A percentile compares a stretch with the other conserved stretches of the same genome.
Evolutionary conservation across 495 filamentous ascomycete species (phyloP).

Genomic region (Xylaria telfairii): DNA sequence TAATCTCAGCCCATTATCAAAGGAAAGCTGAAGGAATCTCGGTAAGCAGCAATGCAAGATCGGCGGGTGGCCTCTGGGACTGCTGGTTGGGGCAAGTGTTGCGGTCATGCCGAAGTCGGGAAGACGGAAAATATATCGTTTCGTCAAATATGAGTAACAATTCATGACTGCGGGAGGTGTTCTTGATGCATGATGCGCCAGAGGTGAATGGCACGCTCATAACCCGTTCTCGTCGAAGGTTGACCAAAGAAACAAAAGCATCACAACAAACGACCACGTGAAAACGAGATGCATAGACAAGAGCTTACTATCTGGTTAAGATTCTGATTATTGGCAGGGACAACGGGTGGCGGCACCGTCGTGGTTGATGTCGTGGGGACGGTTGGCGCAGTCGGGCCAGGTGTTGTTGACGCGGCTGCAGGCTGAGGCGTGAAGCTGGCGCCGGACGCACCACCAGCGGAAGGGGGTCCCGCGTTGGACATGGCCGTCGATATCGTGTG

Average conservation of each 20-base stretch:
- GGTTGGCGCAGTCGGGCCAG: slow-evolving; percentile 19
- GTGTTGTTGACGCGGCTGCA: slow-evolving; percentile 28
- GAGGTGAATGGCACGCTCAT: background rate
- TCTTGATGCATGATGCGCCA: background rate
- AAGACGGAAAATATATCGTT: background rate
- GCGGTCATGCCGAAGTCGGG: background rate
- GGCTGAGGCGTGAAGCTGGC: slow-evolving; percentile 31
- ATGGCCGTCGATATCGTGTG: slow-evolving; percentile 19
- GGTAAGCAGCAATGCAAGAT: background rate
- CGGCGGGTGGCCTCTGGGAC: background rate
- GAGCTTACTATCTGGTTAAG: slow-evolving; percentile 90
- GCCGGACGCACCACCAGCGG: slow-evolving; percentile 32
- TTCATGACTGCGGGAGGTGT: background rate
- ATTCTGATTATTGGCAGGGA: slow-evolving; percentile 70
- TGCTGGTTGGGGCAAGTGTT: background rate
- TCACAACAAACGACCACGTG: slow-evolving; percentile 16
- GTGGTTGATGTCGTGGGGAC: slow-evolving; percentile 33
- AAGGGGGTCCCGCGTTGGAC: slow-evolving; percentile 31
- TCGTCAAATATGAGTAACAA: background rate
- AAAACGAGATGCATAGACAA: slow-evolving; percentile 18
- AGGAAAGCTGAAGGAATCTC: background rate
- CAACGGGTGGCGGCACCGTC: slow-evolving; percentile 15
- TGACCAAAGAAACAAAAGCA: background rate
- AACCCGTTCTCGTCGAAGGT: background rate
- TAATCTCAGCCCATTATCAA: background rate